Evolutionary conservation across 2,329 filamentous ascomycete genomes (phyloP).

Genomic region (Ophiosphaerella korrae): DNA sequence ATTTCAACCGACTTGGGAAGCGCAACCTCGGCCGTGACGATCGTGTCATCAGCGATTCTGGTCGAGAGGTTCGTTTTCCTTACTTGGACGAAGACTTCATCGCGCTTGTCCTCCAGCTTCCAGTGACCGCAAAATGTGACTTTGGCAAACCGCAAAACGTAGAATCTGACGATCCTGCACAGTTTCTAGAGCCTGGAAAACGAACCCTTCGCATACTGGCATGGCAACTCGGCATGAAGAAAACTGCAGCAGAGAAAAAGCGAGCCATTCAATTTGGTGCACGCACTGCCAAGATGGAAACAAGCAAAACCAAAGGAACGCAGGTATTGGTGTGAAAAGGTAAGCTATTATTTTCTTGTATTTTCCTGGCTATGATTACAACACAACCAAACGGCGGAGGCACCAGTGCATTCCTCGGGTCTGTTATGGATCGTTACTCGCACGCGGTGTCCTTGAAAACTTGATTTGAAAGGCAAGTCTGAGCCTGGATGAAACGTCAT

Average conservation of each 20-base stretch:
- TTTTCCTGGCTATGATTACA: conserved; percentile 38
- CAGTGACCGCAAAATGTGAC: conserved; percentile 86
- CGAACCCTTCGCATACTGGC: conserved; percentile 79
- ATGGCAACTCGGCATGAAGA: conserved; percentile 70
- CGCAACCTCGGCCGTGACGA: conserved; percentile 96
- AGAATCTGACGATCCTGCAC: conserved; percentile 25
- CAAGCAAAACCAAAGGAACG: conserved; percentile 55
- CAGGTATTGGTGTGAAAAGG: conserved; percentile 45
- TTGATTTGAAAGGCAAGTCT: conserved; percentile 42
- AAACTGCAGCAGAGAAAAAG: conserved; percentile 86
- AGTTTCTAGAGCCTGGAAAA: conserved; percentile 75
- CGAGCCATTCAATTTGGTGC: conserved; percentile 68
- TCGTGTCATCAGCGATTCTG: conserved; percentile 86
- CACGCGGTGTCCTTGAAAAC: conserved; percentile 29
- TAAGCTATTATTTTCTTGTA: conserved; percentile 19
- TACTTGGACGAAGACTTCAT: conserved; percentile 88
- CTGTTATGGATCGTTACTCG: conserved; percentile 4
- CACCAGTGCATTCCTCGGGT: conserved; percentile 28
- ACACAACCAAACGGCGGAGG: conserved; percentile 30
- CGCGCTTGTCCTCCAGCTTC: conserved; percentile 74
- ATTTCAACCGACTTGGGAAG: conserved; percentile 83
- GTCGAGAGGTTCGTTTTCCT: conserved; percentile 86
- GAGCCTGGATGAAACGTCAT: conserved; percentile 19
- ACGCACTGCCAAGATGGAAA: conserved; percentile 52
- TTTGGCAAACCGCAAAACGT: conserved; percentile 60